These are phyloP conservation scores for Diatrype stigma DNA, from an alignment of 2,329 filamentous ascomycete genomes.

Conservation along the genomic window DNA sequence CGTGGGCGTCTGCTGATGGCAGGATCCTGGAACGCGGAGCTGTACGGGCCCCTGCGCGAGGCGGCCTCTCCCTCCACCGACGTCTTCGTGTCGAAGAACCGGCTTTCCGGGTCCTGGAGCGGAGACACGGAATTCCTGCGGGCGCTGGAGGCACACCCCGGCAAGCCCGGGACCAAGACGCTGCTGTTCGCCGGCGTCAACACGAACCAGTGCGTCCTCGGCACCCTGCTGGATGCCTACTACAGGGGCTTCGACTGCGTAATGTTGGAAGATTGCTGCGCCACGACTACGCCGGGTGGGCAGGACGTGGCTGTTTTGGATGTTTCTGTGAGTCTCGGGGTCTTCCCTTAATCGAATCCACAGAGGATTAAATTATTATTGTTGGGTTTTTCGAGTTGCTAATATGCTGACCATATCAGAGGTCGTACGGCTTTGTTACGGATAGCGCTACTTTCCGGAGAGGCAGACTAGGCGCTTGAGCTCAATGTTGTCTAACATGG, in stretches of 20 bases:
- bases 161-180: constrained; percentile 36
- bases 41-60: constrained; percentile 42
- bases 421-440: too few species aligned
- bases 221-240: constrained; percentile 52
- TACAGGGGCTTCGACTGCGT: constrained; percentile 53
- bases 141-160: constrained; percentile 4
- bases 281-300: constrained; percentile 40
- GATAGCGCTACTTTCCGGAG: too few species aligned
- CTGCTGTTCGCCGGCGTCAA: constrained; percentile 57
- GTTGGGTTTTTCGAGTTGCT: too few species aligned
- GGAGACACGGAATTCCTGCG: constrained; percentile 32
- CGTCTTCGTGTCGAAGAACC: constrained; percentile 50
- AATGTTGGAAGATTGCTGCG: constrained; percentile 49
- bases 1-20: constrained; percentile 44
- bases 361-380: too few species aligned
- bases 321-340: constrained; percentile 28
- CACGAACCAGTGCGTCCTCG: constrained; percentile 57
- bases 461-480: too few species aligned
- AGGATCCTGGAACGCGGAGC: constrained; percentile 52
- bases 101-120: constrained; percentile 55
- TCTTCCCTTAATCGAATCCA: too few species aligned
- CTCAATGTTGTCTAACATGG: too few species aligned
- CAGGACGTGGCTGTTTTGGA: constrained; percentile 33
- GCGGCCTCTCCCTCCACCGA: constrained; percentile 30
- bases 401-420: too few species aligned